phyloP scores from a whole-genome alignment of 2,329 filamentous ascomycete genomes.

The Colletotrichum falcatum region DNA sequence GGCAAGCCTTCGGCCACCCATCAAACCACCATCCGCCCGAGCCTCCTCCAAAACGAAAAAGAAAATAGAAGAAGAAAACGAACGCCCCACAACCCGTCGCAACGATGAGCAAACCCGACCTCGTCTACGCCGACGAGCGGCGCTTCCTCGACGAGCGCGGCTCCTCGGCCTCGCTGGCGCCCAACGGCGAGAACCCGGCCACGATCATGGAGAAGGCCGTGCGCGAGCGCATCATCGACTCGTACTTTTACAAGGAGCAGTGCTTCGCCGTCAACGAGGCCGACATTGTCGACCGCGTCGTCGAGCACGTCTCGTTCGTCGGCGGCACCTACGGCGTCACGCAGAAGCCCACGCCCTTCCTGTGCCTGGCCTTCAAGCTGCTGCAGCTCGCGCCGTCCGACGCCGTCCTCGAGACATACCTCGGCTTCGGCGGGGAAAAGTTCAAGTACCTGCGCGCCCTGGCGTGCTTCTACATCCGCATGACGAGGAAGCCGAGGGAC shows the following conservation, averaged over 20 bases:
- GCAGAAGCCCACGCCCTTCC: conserved; percentile 90
- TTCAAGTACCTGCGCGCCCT: conserved; percentile 92
- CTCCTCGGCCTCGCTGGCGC: conserved; percentile 79
- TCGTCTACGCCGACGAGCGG: conserved; percentile 83
- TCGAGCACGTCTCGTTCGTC: conserved; percentile 82
- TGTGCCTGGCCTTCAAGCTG: conserved; percentile 95
- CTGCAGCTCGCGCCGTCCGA: conserved; percentile 87
- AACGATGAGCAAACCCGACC: conserved; percentile 56
- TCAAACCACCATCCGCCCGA: conserved; percentile 39
- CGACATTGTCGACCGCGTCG: conserved; percentile 87
- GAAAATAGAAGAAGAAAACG: too few species aligned
- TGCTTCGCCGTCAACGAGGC: conserved; percentile 94
- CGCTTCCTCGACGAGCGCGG: conserved; percentile 92
- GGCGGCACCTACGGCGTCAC: conserved; percentile 88
- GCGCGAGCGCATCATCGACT: conserved; percentile 93
- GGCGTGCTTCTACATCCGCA: conserved; percentile 91
- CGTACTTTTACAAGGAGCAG: conserved; percentile 98
- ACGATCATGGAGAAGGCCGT: conserved; percentile 96
- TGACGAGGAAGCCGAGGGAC: conserved; percentile 85
- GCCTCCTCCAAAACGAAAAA: conserved; percentile 10
- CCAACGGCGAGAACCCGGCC: conserved; percentile 91
- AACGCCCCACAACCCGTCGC: background rate
- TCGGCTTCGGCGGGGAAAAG: conserved; percentile 78
- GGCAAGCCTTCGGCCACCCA: conserved; percentile 20
- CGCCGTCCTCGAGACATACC: conserved; percentile 82